phyloP scores from a whole-genome alignment of 495 filamentous ascomycete species.

The Cryomyces minteri region DNA sequence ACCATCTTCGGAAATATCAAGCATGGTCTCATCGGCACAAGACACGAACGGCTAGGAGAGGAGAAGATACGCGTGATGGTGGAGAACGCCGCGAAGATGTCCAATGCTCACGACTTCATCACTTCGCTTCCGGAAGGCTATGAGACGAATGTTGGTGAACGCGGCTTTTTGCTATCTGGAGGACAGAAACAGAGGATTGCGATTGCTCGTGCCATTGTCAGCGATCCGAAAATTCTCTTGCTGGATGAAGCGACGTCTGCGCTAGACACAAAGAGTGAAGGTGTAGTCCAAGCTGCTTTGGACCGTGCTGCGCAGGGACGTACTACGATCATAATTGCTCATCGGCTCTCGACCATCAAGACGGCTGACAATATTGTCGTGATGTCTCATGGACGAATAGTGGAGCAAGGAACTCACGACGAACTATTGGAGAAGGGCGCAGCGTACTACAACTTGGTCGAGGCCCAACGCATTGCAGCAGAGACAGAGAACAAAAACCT shows the following conservation, averaged over 20 bases:
- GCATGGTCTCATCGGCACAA: constrained; percentile 76
- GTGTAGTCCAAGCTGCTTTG: constrained; percentile 82
- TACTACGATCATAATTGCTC: constrained; percentile 92
- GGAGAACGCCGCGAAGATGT: constrained; percentile 66
- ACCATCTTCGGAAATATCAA: constrained; percentile 77
- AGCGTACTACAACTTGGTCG: constrained; percentile 61
- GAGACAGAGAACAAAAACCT: constrained; percentile 29
- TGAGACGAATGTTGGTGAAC: constrained; percentile 87
- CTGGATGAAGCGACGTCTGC: constrained; percentile 91
- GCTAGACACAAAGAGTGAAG: constrained; percentile 90
- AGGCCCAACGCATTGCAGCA: constrained; percentile 59
- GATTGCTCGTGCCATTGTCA: constrained; percentile 77
- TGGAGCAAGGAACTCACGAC: constrained; percentile 79
- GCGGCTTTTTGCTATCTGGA: constrained; percentile 79
- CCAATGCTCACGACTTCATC: constrained; percentile 90
- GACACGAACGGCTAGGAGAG: constrained; percentile 42
- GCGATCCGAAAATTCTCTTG: constrained; percentile 85
- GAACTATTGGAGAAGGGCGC: constrained; percentile 38
- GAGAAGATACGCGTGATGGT: constrained; percentile 53
- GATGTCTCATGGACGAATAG: constrained; percentile 63
- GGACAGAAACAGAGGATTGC: constrained; percentile 93
- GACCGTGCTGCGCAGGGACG: constrained; percentile 76
- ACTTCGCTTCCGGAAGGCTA: constrained; percentile 70
- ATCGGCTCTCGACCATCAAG: constrained; percentile 86
- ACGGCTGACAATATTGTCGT: constrained; percentile 91